Evolutionary conservation across 345 rosid genomes (phyloP).

Genomic region (Salix koriyanagi): DNA sequence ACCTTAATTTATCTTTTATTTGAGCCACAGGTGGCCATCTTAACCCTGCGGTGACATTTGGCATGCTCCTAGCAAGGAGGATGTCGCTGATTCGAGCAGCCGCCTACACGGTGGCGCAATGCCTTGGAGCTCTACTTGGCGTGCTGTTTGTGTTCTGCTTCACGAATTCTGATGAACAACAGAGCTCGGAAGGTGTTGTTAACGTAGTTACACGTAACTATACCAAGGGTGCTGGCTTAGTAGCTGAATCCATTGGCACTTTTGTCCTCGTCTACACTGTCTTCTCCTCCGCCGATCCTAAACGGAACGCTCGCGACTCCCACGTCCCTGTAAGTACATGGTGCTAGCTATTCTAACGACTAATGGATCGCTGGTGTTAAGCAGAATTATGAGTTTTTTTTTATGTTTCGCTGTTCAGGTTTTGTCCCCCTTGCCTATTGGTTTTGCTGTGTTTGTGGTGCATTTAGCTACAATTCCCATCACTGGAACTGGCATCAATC

Average conservation of each 20-base stretch:
- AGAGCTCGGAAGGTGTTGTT: constrained; percentile 57
- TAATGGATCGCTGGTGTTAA: neutral
- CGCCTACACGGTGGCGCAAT: constrained; percentile 74
- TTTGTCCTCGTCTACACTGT: constrained; percentile 47
- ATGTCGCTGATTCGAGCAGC: constrained; percentile 62
- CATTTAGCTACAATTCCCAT: constrained; percentile 69
- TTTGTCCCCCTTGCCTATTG: constrained; percentile 75
- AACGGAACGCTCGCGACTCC: constrained; percentile 80
- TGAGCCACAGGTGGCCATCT: constrained; percentile 57
- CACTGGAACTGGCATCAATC: constrained; percentile 70
- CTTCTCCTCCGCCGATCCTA: constrained; percentile 82
- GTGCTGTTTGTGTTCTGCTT: constrained; percentile 70
- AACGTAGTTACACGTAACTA: constrained; percentile 52
- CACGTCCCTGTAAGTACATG: constrained; percentile 58
- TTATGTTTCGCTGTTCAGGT: constrained; percentile 22
- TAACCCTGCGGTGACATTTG: constrained; percentile 65
- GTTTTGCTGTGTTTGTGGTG: constrained; percentile 67
- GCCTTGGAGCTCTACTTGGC: constrained; percentile 69
- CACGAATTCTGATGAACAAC: constrained; percentile 49
- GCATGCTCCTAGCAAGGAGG: constrained; percentile 61
- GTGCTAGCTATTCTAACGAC: too few relatives aligned
- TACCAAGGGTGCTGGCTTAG: constrained; percentile 62
- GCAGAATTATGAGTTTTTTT: neutral
- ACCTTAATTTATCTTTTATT: neutral
- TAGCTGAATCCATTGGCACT: constrained; percentile 75